Evolutionary conservation across 2,329 filamentous ascomycete genomes (phyloP), one percentile per base, ranked within the genome.

Genomic region (Oidium heveae): DNA sequence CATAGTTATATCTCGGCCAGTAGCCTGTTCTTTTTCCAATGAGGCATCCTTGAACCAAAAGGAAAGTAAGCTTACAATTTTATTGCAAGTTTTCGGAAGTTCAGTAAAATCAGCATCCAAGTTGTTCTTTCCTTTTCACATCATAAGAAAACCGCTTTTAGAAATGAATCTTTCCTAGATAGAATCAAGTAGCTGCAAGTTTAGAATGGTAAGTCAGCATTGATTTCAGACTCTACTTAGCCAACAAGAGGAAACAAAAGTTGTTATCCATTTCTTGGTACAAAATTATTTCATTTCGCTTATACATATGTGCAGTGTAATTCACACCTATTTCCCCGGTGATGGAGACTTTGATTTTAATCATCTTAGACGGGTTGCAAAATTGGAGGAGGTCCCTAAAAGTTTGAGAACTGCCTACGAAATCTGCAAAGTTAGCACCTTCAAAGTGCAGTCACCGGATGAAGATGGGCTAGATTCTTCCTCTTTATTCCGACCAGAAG

Each of bases 311-410:
- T 32, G 9, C 9, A 32, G 77, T 58, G 71, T 76, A 57, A 67
- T 80, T 61, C 73, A 75, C 61, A 68, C 70, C 54, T 66, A 78
- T 63, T 68, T 76, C 57, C 74, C 75, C 62, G 74, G 77, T 62
- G 75, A 76, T 64, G 73, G 74, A 63, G 74, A 73, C 72, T 76
- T 79, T 67, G 75, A 74, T 71, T 70, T 82, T 61, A 74, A 77
- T 68, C 79, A 89, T 68, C 72, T 89, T 55, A 82, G 84, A 58
- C 76, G 84, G 65, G 85, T 86, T 65, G 82, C 80, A 56, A 86
- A 87, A 66, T 76, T 75, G 50, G 70, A 71, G 54, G 80, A 82
- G 62, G 71, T 88, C 9, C 82, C 83, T 10, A 69, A 74, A 57
- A 75, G 74, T 59, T 79, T 79, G 72, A 76, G 74, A 59, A 8